Base-by-base conservation (phyloP, 1,139 yeast species). In the Sugiyamaella paludigena region DNA sequence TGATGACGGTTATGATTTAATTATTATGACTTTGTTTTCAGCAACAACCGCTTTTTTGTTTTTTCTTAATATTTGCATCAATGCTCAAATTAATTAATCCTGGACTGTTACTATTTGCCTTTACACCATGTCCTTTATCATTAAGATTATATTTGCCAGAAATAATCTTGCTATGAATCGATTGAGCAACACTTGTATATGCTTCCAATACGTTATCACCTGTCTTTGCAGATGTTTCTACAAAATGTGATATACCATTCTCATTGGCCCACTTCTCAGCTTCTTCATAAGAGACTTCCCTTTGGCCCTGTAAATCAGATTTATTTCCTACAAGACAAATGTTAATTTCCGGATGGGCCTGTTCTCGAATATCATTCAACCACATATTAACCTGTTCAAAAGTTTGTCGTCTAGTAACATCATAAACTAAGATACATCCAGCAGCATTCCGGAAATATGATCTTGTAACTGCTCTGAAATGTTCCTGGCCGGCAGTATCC, bases 401-500 rank as follows among this genome's bases (percentile, higher is more conserved):
- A 8, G 71, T 67, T 35, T 68, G 85, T 85, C 67, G 82, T 79
- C 91, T 75, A 4, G 94, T 86, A 32, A 89, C 91, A n/a, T 89
- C 84, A 67, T 89, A 89, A 10, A 89, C 96, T 53, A 89, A 72
- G 47, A 89, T 66, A 60, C 87, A 86, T 4, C 95, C 95, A 62
- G 84, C 84, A 12, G 94, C 94, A 39, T 88, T 83, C 53, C 86
- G 85, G 67, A 89, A 89, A 67, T 89, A 89, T 56, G 84, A 74
- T 62, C 84, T 83, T 53, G 88, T 78, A 87, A 89, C 89, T 34
- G 96, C 95, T 55, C 89, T 79, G 68, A 88, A 89, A 68, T 89
- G 96, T 70, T 89, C 97, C 73, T 89, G 96, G 33, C 97, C 97
- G 1, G 96, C 96, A 33, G 97, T 89, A 67, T 89, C 96, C 71